These are phyloP conservation scores for Lunularia cruciata DNA, from an alignment of 225 moss, liverwort and hornwort genomes.

Conservation along the genomic window DNA sequence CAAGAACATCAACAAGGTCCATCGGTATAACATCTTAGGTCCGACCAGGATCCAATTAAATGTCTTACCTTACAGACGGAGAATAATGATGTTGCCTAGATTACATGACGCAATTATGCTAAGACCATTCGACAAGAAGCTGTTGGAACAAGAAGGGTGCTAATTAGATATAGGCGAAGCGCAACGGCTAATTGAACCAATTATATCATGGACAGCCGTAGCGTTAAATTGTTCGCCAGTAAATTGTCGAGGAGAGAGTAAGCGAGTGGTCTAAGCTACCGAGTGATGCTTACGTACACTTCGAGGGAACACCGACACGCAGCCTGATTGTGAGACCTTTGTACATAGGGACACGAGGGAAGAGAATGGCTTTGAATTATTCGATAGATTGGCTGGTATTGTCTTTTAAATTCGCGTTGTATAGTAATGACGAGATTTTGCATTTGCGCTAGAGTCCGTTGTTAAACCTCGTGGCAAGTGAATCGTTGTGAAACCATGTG, in stretches of 20 bases:
- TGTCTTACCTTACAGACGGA: conserved; percentile 7
- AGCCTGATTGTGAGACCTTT: too few relatives aligned
- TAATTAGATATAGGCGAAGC: neutral
- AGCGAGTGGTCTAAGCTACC: neutral
- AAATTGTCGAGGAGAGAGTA: neutral
- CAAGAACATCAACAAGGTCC: neutral
- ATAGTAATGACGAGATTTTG: too few relatives aligned
- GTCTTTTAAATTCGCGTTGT: too few relatives aligned
- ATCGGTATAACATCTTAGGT: conserved; percentile 12
- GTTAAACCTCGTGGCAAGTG: too few relatives aligned
- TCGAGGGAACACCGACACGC: too few relatives aligned
- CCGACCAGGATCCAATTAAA: conserved; percentile 13
- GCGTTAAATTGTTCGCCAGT: neutral
- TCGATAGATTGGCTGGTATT: too few relatives aligned
- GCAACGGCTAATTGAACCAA: neutral
- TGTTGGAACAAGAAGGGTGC: neutral
- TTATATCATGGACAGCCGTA: too few relatives aligned
- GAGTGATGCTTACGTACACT: too few relatives aligned
- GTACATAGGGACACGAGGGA: too few relatives aligned
- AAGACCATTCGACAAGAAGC: neutral
- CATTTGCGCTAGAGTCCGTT: too few relatives aligned
- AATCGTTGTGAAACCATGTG: too few relatives aligned
- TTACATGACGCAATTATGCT: neutral
- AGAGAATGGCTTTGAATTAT: too few relatives aligned
- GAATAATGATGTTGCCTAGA: neutral